These are phyloP conservation scores for Mycena belliarum DNA, from an alignment of 768 basidiomycete genomes.

Conservation along the genomic window DNA sequence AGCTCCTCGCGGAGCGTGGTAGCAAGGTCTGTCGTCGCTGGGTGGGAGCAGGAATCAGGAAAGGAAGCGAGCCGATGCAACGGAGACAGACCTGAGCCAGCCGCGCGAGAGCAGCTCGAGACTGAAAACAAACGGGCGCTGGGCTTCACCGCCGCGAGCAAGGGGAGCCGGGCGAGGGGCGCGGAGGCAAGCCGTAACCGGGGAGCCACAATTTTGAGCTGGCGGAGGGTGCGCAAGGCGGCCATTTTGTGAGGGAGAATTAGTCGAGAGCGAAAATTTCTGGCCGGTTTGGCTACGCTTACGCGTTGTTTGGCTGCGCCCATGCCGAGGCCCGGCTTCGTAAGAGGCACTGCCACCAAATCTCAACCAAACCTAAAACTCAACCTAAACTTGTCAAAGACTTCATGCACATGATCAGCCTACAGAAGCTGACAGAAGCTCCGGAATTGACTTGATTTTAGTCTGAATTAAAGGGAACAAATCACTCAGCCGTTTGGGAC, in stretches of 20 bases:
- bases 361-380: no score
- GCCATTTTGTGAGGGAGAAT: background rate
- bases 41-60: background rate
- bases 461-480: no score
- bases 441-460: no score
- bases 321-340: no score
- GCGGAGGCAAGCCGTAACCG: background rate
- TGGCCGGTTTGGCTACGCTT: background rate
- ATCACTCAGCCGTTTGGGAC: no score
- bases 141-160: background rate
- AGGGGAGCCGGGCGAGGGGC: background rate
- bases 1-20: conserved; percentile 81
- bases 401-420: no score
- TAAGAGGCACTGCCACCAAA: no score
- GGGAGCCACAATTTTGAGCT: background rate
- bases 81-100: background rate
- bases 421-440: no score
- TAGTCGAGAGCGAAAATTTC: background rate
- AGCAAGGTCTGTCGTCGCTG: conserved; percentile 67
- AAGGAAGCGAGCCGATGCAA: background rate
- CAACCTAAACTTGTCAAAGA: no score
- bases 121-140: conserved; percentile 1
- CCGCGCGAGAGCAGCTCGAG: background rate
- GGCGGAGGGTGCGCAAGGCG: conserved; percentile 6
- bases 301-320: background rate